Conservation (phyloP, 2,329 filamentous ascomycete genomes). For the Stachybotrys elegans region DNA sequence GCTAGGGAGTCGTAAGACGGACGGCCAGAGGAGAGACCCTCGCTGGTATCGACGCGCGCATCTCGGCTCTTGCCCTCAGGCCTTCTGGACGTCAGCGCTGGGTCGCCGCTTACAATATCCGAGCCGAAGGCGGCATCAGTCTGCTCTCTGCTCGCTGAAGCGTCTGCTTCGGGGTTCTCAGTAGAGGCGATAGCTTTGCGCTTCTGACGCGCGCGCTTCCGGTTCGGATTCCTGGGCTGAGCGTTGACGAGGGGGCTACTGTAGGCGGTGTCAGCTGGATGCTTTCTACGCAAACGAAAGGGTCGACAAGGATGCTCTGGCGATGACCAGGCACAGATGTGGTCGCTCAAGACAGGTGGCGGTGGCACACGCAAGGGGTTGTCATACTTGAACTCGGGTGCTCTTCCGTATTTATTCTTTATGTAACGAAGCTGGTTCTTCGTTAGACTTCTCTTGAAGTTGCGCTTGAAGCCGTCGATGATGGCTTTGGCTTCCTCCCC, state of each 20-base stretch:
- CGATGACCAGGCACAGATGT: background rate
- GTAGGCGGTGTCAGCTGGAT: background rate
- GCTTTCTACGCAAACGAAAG: background rate
- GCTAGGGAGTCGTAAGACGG: too few species aligned
- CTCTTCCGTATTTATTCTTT: constrained; percentile 34
- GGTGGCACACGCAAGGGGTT: background rate
- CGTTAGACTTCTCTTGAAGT: constrained; percentile 23
- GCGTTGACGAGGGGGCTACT: constrained; percentile 12
- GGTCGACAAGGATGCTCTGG: background rate
- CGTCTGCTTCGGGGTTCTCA: too few species aligned
- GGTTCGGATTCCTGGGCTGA: constrained; percentile 2
- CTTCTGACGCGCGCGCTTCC: background rate
- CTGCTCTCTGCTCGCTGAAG: too few species aligned
- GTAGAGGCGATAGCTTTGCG: too few species aligned
- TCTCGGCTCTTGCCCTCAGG: too few species aligned
- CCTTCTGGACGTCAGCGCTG: too few species aligned
- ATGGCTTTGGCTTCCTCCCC: constrained; percentile 20
- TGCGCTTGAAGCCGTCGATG: constrained; percentile 17
- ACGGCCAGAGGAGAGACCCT: too few species aligned
- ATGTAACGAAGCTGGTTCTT: constrained; percentile 33
- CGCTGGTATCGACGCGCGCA: too few species aligned
- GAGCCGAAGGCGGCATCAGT: too few species aligned
- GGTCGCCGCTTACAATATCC: too few species aligned
- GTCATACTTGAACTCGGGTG: constrained; percentile 32
- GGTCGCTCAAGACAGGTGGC: background rate